A percentile compares a stretch with the other conserved stretches of the same genome.
phyloP scores from a whole-genome alignment of 768 basidiomycete species.

The Mycena polygramma region DNA sequence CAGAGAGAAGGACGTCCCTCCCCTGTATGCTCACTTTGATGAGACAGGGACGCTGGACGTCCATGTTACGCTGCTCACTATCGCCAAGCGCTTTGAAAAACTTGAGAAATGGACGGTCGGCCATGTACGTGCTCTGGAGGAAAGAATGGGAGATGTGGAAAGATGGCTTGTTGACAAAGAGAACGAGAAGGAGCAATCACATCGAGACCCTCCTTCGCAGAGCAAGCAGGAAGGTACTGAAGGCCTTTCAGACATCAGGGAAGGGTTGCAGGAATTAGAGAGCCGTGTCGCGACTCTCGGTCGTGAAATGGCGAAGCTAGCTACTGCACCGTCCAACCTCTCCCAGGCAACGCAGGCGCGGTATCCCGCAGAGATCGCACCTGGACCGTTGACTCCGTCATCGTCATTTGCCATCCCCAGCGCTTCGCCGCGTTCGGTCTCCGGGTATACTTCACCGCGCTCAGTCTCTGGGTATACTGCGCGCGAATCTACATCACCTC shows the following conservation, averaged over 20 bases:
- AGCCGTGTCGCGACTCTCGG: slow-evolving; percentile 82
- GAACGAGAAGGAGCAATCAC: slow-evolving; percentile 65
- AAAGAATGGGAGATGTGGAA: slow-evolving; percentile 93
- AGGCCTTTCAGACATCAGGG: slow-evolving; percentile 65
- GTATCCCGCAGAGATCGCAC: slow-evolving; percentile 32
- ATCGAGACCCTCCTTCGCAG: slow-evolving; percentile 37
- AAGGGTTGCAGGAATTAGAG: slow-evolving; percentile 80
- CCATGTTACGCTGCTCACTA: slow-evolving; percentile 77
- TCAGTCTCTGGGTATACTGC: slow-evolving; percentile 55
- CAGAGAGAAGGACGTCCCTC: slow-evolving; percentile 62
- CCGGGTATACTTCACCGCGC: slow-evolving; percentile 52
- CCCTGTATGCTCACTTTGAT: slow-evolving; percentile 83
- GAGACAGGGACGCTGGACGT: slow-evolving; percentile 78
- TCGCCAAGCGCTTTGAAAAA: slow-evolving; percentile 89
- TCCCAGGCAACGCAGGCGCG: slow-evolving; percentile 40
- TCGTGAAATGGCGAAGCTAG: slow-evolving; percentile 83
- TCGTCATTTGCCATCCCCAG: slow-evolving; percentile 44
- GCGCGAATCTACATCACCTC: slow-evolving; percentile 75
- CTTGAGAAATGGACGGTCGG: slow-evolving; percentile 92
- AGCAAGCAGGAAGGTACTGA: slow-evolving; percentile 30
- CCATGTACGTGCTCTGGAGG: slow-evolving; percentile 90
- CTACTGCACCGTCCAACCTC: slow-evolving; percentile 60
- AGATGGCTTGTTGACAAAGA: slow-evolving; percentile 91
- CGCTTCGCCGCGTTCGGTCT: slow-evolving; percentile 47
- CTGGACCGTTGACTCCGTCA: slow-evolving; percentile 39